Percentiles rank a stretch among this genome's conserved stretches.
Evolutionary conservation across 2,329 filamentous ascomycete species (phyloP).

Genomic region (Xylariaceae sp.): DNA sequence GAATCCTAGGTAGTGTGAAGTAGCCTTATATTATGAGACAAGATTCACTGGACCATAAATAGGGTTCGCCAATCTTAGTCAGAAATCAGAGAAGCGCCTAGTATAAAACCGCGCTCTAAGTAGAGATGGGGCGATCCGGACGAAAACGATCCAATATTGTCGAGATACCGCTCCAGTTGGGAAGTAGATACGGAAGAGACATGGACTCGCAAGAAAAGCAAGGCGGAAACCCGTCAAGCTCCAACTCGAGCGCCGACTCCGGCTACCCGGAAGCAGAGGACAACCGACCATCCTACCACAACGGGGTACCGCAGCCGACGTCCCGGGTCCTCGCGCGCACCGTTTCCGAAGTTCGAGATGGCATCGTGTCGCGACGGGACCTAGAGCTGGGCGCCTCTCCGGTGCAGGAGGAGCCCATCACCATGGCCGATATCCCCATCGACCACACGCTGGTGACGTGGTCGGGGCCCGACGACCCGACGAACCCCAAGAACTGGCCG

Average conservation of each 20-base stretch:
- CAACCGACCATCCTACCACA: background rate
- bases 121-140: background rate
- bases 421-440: constrained; percentile 29
- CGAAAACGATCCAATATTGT: background rate
- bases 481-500: constrained; percentile 60
- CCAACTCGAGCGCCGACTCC: background rate
- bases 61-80: too few species aligned
- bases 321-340: constrained; percentile 35
- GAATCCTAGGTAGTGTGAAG: too few species aligned
- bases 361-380: constrained; percentile 42
- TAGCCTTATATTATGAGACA: too few species aligned
- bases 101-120: background rate
- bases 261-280: background rate
- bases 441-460: constrained; percentile 50
- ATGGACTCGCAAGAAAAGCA: background rate
- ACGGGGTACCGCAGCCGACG: background rate
- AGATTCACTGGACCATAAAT: too few species aligned
- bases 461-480: constrained; percentile 55
- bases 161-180: background rate
- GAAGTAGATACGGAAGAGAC: background rate
- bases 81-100: too few species aligned
- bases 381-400: constrained; percentile 36
- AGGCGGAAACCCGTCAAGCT: background rate
- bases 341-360: constrained; percentile 45
- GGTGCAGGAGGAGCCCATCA: constrained; percentile 27